Evolutionary conservation across 176 grass and related monocot species (phyloP), one percentile per base, ranked within the genome.

Genomic region (Elaeis guineensis): DNA sequence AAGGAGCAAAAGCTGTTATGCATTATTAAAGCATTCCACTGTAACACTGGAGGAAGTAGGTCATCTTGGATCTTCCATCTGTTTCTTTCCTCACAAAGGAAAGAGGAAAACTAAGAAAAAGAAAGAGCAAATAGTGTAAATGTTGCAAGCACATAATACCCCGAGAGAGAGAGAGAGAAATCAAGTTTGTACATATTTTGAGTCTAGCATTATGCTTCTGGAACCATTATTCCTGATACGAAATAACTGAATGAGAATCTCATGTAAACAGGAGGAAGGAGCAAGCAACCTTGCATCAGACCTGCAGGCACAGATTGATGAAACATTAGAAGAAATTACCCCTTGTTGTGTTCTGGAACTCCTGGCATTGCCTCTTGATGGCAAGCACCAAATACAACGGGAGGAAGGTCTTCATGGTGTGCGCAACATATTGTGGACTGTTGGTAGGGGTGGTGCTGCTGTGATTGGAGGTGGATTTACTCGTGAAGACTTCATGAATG

Each of bases 261-360:
- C 35, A 44, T 44, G 11, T 44, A 44, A 44, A 44, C 26, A 97
- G 87, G 93, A 91, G 81, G 93, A 97, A 70, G 93, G 93, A 44
- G 87, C 93, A 64, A 92, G 81, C 67, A 92, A 92, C 58, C 93
- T 92, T 15, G 93, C 93, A 63, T 81, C 87, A 62, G 78, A 83
- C 70, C 57, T 98, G 59, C 63, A 83, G n/a, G 50, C 59, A 65
- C 93, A 92, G 69, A 92, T 98, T 80, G 84, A 98, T 66, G 78
- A 89, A 72, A 98, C 87, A 76, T 64, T 92, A n/a, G 93, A 92
- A 72, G 87, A 92, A 55, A 98, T 98, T 51, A 85, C 87, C 49
- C 93, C 81, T 89, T 52, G 66, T 15, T 98, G 87, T 75, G 81
- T 89, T 30, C 72, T 98, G 54, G 87, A 98, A 70, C 81, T 98